Conservation (phyloP, 192 early-diverging fungal genomes). For the Umbelopsis sp. region DNA sequence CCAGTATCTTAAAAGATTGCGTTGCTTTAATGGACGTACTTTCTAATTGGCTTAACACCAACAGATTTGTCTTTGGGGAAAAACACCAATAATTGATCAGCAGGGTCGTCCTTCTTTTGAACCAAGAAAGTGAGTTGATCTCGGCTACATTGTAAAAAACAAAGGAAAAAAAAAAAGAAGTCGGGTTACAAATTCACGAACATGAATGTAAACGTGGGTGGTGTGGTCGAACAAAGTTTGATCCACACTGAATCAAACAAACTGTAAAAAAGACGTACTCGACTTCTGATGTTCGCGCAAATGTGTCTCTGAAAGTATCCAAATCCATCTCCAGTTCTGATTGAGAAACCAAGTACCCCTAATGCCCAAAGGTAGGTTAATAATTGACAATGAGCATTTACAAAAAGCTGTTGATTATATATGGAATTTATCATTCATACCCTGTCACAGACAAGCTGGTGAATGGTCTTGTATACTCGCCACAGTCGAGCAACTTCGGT, state of each 20-base stretch:
- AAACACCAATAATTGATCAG: constrained; percentile 86
- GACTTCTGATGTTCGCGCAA: constrained; percentile 70
- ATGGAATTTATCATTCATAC: constrained; percentile 41
- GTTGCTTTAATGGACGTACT: constrained; percentile 55
- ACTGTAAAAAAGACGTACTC: constrained; percentile 56
- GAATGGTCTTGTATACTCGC: constrained; percentile 86
- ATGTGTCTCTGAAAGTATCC: constrained; percentile 72
- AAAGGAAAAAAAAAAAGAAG: background rate
- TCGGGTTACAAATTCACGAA: background rate
- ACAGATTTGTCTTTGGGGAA: constrained; percentile 90
- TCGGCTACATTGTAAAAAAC: constrained; percentile 48
- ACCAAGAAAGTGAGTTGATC: constrained; percentile 82
- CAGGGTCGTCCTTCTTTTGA: constrained; percentile 76
- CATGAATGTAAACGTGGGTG: background rate
- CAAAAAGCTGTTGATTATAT: too few species aligned
- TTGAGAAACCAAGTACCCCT: constrained; percentile 85
- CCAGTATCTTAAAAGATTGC: background rate
- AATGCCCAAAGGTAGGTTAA: background rate
- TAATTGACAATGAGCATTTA: background rate
- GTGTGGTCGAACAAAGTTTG: background rate
- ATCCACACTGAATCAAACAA: too few species aligned
- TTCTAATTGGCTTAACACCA: constrained; percentile 88
- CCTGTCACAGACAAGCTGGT: constrained; percentile 88
- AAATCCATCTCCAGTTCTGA: constrained; percentile 82
- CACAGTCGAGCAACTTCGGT: constrained; percentile 73